phyloP scores from a whole-genome alignment of 2,329 filamentous ascomycete genomes.

The Plectosphaerella plurivora region DNA sequence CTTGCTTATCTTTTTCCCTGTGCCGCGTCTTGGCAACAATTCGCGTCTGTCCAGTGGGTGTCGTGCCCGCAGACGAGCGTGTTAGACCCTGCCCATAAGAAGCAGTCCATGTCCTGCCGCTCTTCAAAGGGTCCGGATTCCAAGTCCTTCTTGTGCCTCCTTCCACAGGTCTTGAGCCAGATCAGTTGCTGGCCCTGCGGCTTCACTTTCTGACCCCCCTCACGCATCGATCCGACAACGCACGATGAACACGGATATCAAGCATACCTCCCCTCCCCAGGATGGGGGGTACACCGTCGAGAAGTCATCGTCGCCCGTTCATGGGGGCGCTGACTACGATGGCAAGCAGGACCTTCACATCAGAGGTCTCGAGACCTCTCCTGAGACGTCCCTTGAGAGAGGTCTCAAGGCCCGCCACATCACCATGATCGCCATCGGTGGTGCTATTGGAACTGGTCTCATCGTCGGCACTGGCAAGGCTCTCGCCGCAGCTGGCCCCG shows the following conservation, averaged over 20 bases:
- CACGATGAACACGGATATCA: not conserved
- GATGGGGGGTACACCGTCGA: slow-evolving; percentile 15
- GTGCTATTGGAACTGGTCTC: slow-evolving; percentile 69
- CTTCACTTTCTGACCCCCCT: no score
- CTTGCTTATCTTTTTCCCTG: not conserved
- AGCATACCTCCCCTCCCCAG: slow-evolving; percentile 3
- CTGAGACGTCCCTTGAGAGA: slow-evolving; percentile 44
- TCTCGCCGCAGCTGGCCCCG: slow-evolving; percentile 52
- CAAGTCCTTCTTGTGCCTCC: no score
- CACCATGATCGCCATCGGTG: slow-evolving; percentile 65
- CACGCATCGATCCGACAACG: no score
- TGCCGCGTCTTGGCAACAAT: no score
- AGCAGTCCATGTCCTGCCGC: no score
- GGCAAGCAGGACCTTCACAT: slow-evolving; percentile 29
- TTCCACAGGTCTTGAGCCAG: no score
- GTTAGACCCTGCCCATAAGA: no score
- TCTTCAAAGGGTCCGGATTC: no score
- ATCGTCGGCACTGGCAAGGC: slow-evolving; percentile 64
- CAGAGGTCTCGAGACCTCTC: slow-evolving; percentile 43
- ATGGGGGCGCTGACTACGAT: slow-evolving; percentile 10
- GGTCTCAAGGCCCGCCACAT: slow-evolving; percentile 51
- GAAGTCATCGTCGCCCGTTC: slow-evolving; percentile 15
- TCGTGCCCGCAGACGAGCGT: no score
- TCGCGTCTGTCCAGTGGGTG: no score
- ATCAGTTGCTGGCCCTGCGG: no score